phyloP scores from a whole-genome alignment of 352 stramenopile species.

The Hyaloperonospora arabidopsidis region DNA sequence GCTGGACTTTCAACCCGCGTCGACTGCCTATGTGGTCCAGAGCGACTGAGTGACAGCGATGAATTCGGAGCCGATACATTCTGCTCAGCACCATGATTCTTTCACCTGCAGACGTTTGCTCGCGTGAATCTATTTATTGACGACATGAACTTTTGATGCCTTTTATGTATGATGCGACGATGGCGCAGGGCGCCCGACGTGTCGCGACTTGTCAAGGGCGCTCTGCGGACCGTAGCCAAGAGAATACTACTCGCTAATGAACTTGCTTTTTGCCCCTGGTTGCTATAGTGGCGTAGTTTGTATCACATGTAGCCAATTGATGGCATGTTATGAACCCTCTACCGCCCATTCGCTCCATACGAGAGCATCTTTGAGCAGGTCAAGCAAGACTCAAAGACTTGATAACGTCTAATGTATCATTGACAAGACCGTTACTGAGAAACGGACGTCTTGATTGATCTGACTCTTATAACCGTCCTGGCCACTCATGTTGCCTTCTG shows the following conservation, averaged over 20 bases:
- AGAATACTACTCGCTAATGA: constrained; percentile 29
- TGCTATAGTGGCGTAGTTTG: too few relatives aligned
- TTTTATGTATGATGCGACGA: constrained; percentile 35
- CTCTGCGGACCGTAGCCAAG: constrained; percentile 15
- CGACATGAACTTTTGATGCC: constrained; percentile 30
- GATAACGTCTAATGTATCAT: too few relatives aligned
- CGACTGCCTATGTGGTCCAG: constrained; percentile 12
- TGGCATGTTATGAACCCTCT: too few relatives aligned
- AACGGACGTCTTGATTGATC: constrained; percentile 13
- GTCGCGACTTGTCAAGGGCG: constrained; percentile 11
- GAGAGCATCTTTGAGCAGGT: too few relatives aligned
- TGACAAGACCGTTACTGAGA: constrained; percentile 14
- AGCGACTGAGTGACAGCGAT: constrained; percentile 20
- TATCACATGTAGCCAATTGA: too few relatives aligned
- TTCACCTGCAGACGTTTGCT: too few relatives aligned
- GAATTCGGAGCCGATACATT: too few relatives aligned
- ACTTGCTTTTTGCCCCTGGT: constrained; percentile 13
- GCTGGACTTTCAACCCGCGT: constrained; percentile 46
- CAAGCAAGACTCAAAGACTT: too few relatives aligned
- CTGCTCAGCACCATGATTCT: too few relatives aligned
- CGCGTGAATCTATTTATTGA: constrained; percentile 44
- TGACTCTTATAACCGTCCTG: neutral
- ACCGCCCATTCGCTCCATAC: too few relatives aligned
- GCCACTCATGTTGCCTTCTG: constrained; percentile 33
- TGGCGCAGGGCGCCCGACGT: constrained; percentile 6